phyloP scores from a whole-genome alignment of 257 asterid species.

The Petunia secreta region DNA sequence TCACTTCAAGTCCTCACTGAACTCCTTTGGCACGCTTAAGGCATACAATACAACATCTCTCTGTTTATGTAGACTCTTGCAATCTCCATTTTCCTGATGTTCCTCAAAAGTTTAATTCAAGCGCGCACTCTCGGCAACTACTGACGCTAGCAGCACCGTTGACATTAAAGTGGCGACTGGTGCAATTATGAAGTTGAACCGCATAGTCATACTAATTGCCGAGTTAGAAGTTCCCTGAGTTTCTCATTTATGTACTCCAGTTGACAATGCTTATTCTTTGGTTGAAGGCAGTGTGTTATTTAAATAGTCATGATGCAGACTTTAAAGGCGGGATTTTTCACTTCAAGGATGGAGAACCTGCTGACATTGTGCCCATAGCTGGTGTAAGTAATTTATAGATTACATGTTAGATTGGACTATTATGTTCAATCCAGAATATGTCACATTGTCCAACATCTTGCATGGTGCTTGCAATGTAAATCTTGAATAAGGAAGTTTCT shows the following conservation, averaged over 20 bases:
- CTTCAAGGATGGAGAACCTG: slow-evolving; percentile 88
- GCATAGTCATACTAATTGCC: neutral
- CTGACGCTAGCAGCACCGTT: no score
- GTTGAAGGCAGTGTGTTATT: slow-evolving; percentile 86
- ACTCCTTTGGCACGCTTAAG: no score
- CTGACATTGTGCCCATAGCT: slow-evolving; percentile 68
- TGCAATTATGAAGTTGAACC: neutral
- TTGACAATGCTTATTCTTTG: slow-evolving; percentile 37
- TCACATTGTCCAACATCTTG: neutral
- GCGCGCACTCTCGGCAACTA: no score
- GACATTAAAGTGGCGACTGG: neutral
- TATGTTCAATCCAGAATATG: neutral
- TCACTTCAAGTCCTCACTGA: no score
- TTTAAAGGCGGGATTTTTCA: slow-evolving; percentile 88
- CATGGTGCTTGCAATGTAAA: neutral
- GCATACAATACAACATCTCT: no score
- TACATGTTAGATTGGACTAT: neutral
- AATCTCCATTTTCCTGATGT: no score
- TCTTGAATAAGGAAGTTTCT: neutral
- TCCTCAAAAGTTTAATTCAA: no score
- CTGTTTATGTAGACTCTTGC: no score
- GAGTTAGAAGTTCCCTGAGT: neutral
- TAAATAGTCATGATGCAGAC: slow-evolving; percentile 63
- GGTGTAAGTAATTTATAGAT: slow-evolving; percentile 60
- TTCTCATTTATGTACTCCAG: neutral